phyloP scores from a whole-genome alignment of 2,329 filamentous ascomycete genomes.

The Phaeophleospora eucalypticola region DNA sequence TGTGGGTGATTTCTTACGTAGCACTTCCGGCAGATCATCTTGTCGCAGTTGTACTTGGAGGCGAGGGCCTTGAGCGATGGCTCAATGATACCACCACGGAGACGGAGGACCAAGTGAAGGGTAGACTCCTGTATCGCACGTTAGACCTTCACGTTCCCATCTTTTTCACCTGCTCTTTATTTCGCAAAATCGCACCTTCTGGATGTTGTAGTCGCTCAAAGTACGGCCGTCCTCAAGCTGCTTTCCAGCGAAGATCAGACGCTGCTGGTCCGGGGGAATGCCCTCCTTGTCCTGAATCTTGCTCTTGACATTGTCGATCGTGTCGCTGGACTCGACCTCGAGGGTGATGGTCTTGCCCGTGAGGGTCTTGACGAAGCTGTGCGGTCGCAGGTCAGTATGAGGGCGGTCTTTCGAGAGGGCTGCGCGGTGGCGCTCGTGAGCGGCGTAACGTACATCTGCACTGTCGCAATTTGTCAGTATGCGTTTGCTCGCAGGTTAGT shows the following conservation, averaged over 20 bases:
- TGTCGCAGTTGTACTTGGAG: slow-evolving; percentile 99
- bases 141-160: slow-evolving; percentile 10
- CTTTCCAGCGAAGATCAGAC: slow-evolving; percentile 98
- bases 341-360: slow-evolving; percentile 99
- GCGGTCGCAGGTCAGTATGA: slow-evolving; percentile 27
- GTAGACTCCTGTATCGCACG: slow-evolving; percentile 72
- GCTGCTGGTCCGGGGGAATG: slow-evolving; percentile 96
- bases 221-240: slow-evolving; percentile 98
- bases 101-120: slow-evolving; percentile 95
- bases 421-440: slow-evolving; percentile 13
- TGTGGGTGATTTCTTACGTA: slow-evolving; percentile 61
- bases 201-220: slow-evolving; percentile 97
- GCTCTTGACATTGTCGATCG: slow-evolving; percentile 99
- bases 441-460: slow-evolving; percentile 32
- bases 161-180: not conserved
- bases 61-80: slow-evolving; percentile 97
- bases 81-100: slow-evolving; percentile 99
- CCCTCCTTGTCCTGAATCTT: slow-evolving; percentile 99
- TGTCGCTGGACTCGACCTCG: slow-evolving; percentile 98
- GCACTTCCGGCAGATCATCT: slow-evolving; percentile 99
- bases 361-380: slow-evolving; percentile 99
- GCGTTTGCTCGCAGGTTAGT: not conserved
- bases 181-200: slow-evolving; percentile 66
- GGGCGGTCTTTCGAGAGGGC: slow-evolving; percentile 5
- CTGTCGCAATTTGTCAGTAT: slow-evolving; percentile 27